A percentile compares a stretch with the other conserved stretches of the same genome.
Conservation (phyloP, 164 flowering plant species). For the grape (Vitis vinifera) region DNA sequence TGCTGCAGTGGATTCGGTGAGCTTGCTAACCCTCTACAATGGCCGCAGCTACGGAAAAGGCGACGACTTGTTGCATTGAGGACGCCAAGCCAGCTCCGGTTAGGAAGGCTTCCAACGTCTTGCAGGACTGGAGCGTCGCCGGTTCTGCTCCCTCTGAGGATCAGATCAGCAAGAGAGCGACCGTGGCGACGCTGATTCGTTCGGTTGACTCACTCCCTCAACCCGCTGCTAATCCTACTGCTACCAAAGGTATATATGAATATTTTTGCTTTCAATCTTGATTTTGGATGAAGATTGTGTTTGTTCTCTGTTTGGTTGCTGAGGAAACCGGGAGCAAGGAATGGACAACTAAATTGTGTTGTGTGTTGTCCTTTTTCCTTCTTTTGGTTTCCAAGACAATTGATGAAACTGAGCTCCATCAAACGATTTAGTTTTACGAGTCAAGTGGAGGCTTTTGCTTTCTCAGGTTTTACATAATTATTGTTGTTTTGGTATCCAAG, state of each 20-base stretch:
- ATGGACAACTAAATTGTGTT: background rate
- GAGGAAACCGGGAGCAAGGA: background rate
- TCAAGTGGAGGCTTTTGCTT: too few relatives aligned
- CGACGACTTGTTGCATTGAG: constrained; percentile 29
- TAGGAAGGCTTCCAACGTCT: constrained; percentile 1
- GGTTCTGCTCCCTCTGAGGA: constrained; percentile 26
- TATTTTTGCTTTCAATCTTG: background rate
- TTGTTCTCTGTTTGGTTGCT: background rate
- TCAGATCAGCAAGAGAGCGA: constrained; percentile 26
- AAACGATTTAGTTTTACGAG: too few relatives aligned
- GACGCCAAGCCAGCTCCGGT: constrained; percentile 12
- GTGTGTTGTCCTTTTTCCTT: too few relatives aligned
- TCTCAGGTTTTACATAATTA: too few relatives aligned
- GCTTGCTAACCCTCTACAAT: constrained; percentile 44
- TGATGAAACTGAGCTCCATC: too few relatives aligned
- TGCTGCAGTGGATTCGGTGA: constrained; percentile 35
- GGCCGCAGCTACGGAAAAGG: constrained; percentile 53
- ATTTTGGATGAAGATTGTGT: background rate
- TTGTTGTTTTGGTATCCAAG: too few relatives aligned
- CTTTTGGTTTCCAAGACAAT: too few relatives aligned
- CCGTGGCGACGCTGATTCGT: constrained; percentile 50
- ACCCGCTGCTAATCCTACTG: constrained; percentile 30
- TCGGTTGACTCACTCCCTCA: constrained; percentile 50
- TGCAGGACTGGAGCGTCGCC: constrained; percentile 18
- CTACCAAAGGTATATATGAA: constrained; percentile 46